Conservation (phyloP, 2,329 filamentous ascomycete species). For the Acephala macrosclerotiorum region DNA sequence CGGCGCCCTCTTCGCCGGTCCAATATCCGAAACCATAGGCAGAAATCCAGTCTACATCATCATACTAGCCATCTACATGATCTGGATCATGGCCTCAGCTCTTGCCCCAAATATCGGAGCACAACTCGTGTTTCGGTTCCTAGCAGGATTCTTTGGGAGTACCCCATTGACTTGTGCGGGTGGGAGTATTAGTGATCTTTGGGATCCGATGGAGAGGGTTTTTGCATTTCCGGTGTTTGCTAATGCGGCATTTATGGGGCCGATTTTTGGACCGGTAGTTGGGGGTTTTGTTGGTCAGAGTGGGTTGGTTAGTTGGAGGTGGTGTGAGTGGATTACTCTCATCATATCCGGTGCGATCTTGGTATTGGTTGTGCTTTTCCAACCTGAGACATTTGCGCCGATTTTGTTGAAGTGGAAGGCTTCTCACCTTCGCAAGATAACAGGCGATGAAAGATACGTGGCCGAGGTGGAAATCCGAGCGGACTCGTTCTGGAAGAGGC, state of each 20-base stretch:
- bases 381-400: conserved; percentile 32
- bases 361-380: conserved; percentile 25
- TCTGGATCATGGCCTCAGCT: conserved; percentile 54
- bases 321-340: conserved; percentile 33
- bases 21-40: conserved; percentile 50
- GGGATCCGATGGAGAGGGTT: conserved; percentile 41
- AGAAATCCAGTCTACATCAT: conserved; percentile 50
- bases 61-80: conserved; percentile 50
- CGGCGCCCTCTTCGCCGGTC: conserved; percentile 48
- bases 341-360: conserved; percentile 28
- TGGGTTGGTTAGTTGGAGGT: conserved; percentile 26
- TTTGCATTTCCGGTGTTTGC: conserved; percentile 41
- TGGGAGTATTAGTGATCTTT: conserved; percentile 48
- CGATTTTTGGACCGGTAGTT: conserved; percentile 28
- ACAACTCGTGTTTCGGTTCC: conserved; percentile 31
- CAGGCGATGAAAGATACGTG: conserved; percentile 27
- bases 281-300: conserved; percentile 27
- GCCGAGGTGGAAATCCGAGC: conserved; percentile 33
- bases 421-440: conserved; percentile 29
- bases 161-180: conserved; percentile 27
- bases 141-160: conserved; percentile 31
- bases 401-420: conserved; percentile 32
- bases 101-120: conserved; percentile 39
- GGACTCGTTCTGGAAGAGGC: conserved; percentile 32
- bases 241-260: conserved; percentile 35